These are phyloP conservation scores for Terana coerulea DNA, from an alignment of 768 basidiomycete genomes.

Conservation along the genomic window DNA sequence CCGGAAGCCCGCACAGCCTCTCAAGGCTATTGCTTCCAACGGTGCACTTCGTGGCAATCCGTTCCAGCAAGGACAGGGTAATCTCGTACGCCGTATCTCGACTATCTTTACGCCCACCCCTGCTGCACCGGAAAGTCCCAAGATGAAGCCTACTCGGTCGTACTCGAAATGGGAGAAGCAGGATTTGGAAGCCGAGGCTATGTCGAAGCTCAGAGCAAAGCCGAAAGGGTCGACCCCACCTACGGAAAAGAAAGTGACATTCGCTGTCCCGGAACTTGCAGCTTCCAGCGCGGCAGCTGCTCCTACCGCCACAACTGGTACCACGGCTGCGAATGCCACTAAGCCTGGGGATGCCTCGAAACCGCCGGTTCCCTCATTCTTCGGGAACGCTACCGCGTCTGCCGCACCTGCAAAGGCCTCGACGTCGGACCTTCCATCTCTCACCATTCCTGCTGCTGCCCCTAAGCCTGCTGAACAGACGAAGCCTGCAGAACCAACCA, in stretches of 20 bases:
- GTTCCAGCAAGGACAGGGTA: slow-evolving; percentile 32
- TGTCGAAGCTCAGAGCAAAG: slow-evolving; percentile 63
- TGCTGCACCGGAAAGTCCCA: slow-evolving; percentile 47
- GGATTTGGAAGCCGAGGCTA: slow-evolving; percentile 76
- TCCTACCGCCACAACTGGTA: not conserved
- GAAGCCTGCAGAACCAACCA: not conserved
- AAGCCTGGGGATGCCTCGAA: slow-evolving; percentile 3
- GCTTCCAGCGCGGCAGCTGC: not conserved
- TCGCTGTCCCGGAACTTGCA: not conserved
- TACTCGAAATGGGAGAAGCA: slow-evolving; percentile 87
- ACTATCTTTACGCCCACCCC: slow-evolving; percentile 21
- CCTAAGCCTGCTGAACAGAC: not conserved
- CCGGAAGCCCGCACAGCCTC: not conserved
- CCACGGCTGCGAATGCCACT: not conserved
- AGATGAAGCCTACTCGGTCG: slow-evolving; percentile 37
- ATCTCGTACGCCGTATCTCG: slow-evolving; percentile 41
- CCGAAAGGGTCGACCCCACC: slow-evolving; percentile 30
- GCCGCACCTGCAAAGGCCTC: slow-evolving; percentile 12
- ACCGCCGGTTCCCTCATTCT: slow-evolving; percentile 11
- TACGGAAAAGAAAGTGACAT: slow-evolving; percentile 3
- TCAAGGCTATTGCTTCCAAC: not conserved
- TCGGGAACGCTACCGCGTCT: not conserved
- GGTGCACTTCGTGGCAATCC: slow-evolving; percentile 33
- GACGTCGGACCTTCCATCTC: slow-evolving; percentile 4
- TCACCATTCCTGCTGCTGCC: slow-evolving; percentile 6